Evolutionary conservation across 2,329 filamentous ascomycete genomes (phyloP).

Genomic region (Talaromyces sp.): DNA sequence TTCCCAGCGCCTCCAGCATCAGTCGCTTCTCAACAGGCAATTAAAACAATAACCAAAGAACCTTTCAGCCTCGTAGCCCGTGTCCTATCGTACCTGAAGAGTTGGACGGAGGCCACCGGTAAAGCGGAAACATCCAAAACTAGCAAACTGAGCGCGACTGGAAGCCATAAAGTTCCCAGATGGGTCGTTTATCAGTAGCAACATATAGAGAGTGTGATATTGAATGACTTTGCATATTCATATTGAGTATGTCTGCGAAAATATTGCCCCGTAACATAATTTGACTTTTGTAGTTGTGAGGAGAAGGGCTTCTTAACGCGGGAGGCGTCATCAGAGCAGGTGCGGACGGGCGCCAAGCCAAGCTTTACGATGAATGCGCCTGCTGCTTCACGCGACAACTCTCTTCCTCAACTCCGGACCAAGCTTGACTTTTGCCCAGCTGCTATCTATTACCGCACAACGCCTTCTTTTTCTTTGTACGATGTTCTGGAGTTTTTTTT

Average conservation of each 20-base stretch:
- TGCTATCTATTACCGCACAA: not conserved
- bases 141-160: no score
- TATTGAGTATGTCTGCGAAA: not conserved
- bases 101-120: no score
- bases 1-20: no score
- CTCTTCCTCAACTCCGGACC: not conserved
- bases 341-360: not conserved
- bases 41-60: no score
- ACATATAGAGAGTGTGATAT: not conserved
- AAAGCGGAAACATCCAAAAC: no score
- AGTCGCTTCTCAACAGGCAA: no score
- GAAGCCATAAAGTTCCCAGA: not conserved
- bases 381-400: not conserved
- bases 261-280: not conserved
- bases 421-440: not conserved
- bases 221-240: not conserved
- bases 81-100: no score
- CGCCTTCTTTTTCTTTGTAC: not conserved
- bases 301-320: not conserved
- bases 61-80: no score
- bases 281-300: not conserved
- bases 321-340: not conserved
- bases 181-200: not conserved
- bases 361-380: not conserved
- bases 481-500: not conserved